These are phyloP conservation scores for Begonia loranthoides DNA, from an alignment of 306 rosid genomes.

Conservation along the genomic window DNA sequence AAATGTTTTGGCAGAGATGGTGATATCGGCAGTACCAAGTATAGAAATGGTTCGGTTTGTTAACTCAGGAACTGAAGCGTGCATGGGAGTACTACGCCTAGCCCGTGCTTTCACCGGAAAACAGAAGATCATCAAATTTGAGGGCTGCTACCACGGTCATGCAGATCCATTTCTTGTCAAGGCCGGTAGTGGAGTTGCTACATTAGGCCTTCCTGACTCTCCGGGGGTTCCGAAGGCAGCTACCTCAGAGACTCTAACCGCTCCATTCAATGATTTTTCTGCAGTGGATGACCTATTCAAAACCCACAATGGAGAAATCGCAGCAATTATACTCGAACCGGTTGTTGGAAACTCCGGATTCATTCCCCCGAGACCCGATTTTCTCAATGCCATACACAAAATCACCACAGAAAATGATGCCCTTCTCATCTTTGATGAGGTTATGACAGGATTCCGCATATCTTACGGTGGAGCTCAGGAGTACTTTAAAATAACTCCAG, in stretches of 20 bases:
- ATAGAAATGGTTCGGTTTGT: conserved; percentile 95
- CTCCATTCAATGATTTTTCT: conserved; percentile 55
- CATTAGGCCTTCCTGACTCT: conserved; percentile 93
- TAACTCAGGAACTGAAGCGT: conserved; percentile 94
- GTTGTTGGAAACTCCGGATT: conserved; percentile 95
- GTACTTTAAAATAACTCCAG: conserved; percentile 77
- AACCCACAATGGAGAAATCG: conserved; percentile 54
- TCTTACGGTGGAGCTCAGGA: conserved; percentile 95
- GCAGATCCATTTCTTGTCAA: conserved; percentile 94
- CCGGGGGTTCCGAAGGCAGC: conserved; percentile 95
- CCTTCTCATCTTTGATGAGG: conserved; percentile 87
- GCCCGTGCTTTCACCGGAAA: conserved; percentile 75
- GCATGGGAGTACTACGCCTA: conserved; percentile 86
- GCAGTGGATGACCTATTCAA: conserved; percentile 67
- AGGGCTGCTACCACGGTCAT: conserved; percentile 97
- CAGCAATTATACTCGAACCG: conserved; percentile 75
- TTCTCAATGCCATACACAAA: conserved; percentile 49
- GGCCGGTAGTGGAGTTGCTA: conserved; percentile 96
- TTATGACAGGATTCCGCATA: conserved; percentile 93
- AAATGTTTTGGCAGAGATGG: conserved; percentile 66
- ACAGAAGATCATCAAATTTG: conserved; percentile 72
- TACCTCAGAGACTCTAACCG: conserved; percentile 66
- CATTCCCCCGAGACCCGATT: conserved; percentile 52
- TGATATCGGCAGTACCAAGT: conserved; percentile 80
- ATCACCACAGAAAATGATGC: conserved; percentile 52